Evolutionary conservation across 257 asterid species (phyloP).

Genomic region (Fraxinus anomala): DNA sequence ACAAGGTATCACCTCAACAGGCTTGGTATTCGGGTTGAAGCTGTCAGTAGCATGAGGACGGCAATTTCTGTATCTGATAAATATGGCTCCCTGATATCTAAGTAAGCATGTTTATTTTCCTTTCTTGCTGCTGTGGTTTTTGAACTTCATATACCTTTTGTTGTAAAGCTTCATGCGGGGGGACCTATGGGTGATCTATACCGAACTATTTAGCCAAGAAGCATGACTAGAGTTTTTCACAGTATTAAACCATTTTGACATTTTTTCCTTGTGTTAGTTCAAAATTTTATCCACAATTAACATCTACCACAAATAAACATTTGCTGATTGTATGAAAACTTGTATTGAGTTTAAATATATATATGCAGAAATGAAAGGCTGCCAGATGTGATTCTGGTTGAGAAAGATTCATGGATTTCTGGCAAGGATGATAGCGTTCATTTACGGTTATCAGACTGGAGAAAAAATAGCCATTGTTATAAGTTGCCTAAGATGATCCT

Average conservation of each 20-base stretch:
- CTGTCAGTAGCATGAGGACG: constrained; percentile 46
- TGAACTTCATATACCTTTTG: not conserved
- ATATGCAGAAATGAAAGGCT: constrained; percentile 49
- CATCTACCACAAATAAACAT: not conserved
- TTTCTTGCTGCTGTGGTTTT: constrained; percentile 1
- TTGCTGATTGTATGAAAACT: not conserved
- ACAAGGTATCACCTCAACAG: constrained; percentile 81
- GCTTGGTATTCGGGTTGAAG: constrained; percentile 69
- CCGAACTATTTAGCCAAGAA: not conserved
- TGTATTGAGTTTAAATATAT: not conserved
- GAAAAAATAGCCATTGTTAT: constrained; percentile 50
- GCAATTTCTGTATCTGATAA: constrained; percentile 48
- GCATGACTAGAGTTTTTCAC: not conserved
- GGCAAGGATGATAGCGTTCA: constrained; percentile 46
- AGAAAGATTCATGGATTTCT: constrained; percentile 78
- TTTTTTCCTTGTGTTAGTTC: not conserved
- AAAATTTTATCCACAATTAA: not conserved
- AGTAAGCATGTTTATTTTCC: constrained; percentile 42
- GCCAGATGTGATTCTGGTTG: constrained; percentile 75
- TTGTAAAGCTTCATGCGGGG: not conserved
- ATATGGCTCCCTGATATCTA: constrained; percentile 42
- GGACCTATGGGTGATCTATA: not conserved
- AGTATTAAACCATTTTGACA: not conserved
- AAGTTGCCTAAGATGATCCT: constrained; percentile 77
- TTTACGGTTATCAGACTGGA: constrained; percentile 38